A percentile compares a stretch with the other conserved stretches of the same genome.
Conservation (phyloP, 345 rosid species). For the Xanthoceras sorbifolium region DNA sequence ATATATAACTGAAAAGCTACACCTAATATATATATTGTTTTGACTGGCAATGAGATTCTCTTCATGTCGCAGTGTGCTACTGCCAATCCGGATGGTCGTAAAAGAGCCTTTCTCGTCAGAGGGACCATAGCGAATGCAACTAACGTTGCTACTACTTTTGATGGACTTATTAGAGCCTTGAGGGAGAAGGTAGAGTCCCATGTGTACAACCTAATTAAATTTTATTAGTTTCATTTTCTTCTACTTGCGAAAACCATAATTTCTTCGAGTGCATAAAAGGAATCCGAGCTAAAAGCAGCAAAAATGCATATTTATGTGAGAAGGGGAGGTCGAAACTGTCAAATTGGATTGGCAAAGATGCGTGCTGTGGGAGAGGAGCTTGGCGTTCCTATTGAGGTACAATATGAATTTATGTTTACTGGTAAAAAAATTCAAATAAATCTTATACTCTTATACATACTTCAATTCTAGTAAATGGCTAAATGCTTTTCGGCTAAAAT, state of each 20-base stretch:
- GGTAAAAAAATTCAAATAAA: too few species aligned
- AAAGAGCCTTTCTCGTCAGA: background rate
- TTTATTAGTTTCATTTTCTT: too few species aligned
- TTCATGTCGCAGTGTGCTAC: slow-evolving; percentile 39
- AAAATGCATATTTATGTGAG: too few species aligned
- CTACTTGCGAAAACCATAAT: slow-evolving; percentile 10
- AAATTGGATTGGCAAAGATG: too few species aligned
- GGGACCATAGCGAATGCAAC: slow-evolving; percentile 12
- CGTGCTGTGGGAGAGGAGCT: too few species aligned
- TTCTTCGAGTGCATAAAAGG: slow-evolving; percentile 36
- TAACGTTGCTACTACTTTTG: slow-evolving; percentile 92
- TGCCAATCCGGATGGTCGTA: too few species aligned
- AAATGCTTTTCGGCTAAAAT: too few species aligned
- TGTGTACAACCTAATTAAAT: too few species aligned
- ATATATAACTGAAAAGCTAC: too few species aligned
- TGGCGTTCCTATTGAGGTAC: slow-evolving; percentile 92
- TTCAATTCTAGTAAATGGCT: too few species aligned
- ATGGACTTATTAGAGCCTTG: slow-evolving; percentile 77
- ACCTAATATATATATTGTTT: too few species aligned
- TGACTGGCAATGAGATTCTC: background rate
- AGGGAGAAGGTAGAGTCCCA: slow-evolving; percentile 81
- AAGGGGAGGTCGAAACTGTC: too few species aligned
- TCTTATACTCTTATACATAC: background rate
- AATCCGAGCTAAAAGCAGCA: slow-evolving; percentile 70
- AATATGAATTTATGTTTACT: background rate